Base-by-base conservation (phyloP, 805 yeast genomes). In the Helenozyma baotianmanensis region DNA sequence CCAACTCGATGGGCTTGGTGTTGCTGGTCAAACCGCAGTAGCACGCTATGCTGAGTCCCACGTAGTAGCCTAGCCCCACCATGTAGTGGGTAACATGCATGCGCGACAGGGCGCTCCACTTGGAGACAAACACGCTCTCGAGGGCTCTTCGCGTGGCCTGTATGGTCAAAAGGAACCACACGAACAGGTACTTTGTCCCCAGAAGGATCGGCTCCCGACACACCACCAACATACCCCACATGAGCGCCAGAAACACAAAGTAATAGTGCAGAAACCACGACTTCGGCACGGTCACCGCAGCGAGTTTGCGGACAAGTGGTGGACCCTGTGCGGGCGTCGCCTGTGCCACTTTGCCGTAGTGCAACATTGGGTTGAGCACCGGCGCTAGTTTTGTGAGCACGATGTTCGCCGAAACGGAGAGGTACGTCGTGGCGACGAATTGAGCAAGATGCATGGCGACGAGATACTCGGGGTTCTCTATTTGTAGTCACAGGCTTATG, bases 1-100 rank as follows among this genome's bases (percentile, higher is more conserved):
- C 5, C 7, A 17, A 17, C 5, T 8, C 19, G 8, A 17, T 8
- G 7, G 5, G 5, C 8, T 17, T 5, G 7, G 5, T 8, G 19
- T 5, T 17, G 19, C 19, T 8, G 19, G 19, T 17, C 10, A 37
- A 30, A 2, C 43, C 43, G 23, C n/a, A 16, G 17, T 27, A 34
- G 24, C 38, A 39, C 27, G 66, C 68, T 7, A 68, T 17, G 33
- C 75, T 68, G 8, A 79, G 58, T 1, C 71, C 52, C 0, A 72
- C 34, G 42, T 83, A 83, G 47, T 76, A 82, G 45, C 67, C 62
- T 4, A 80, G 21, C 0, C 92, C 94, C 4, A 73, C 80, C 1
- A 77, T 30, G 46, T 82, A 83, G 55, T 83, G 92, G 1, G 76
- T 62, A 23, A 81, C 46, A 48, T 82, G 80, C 64, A 83, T 82